A percentile compares a stretch with the other conserved stretches of the same genome.
Conservation (phyloP, 1,284 basidiomycete species). For the Malassezia sympodialis region DNA sequence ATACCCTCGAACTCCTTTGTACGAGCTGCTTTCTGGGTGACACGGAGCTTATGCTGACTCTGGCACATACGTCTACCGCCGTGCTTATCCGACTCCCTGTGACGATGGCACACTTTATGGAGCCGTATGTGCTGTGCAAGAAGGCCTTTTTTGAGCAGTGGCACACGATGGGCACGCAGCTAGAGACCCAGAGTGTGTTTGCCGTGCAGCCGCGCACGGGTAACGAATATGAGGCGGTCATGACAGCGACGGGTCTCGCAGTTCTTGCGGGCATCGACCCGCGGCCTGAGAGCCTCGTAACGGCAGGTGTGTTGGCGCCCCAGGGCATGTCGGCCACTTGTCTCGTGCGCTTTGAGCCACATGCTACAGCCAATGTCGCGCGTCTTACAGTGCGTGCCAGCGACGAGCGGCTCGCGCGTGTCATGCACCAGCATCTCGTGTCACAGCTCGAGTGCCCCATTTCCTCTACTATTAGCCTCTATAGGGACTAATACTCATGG, state of each 20-base stretch:
- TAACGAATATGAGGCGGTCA: constrained; percentile 60
- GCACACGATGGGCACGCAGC: constrained; percentile 75
- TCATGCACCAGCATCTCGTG: constrained; percentile 40
- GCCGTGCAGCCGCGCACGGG: constrained; percentile 62
- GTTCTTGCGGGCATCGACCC: constrained; percentile 58
- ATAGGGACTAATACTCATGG: constrained; percentile 42
- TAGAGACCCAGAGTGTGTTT: constrained; percentile 82
- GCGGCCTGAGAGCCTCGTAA: constrained; percentile 70
- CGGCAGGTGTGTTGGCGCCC: constrained; percentile 79
- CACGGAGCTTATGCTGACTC: neutral
- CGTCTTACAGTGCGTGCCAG: constrained; percentile 89
- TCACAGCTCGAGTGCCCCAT: neutral
- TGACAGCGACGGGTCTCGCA: constrained; percentile 66
- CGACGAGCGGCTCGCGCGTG: constrained; percentile 76
- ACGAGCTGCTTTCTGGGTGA: neutral
- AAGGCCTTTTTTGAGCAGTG: constrained; percentile 93
- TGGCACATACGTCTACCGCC: neutral
- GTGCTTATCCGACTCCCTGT: neutral
- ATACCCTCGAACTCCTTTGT: neutral
- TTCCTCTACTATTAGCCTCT: constrained; percentile 6
- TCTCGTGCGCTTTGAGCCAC: constrained; percentile 82
- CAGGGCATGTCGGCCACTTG: constrained; percentile 86
- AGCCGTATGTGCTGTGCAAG: constrained; percentile 61
- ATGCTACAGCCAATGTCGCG: constrained; percentile 84
- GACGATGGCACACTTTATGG: constrained; percentile 1